phyloP scores from a whole-genome alignment of 2,329 filamentous ascomycete genomes.

The Massarina eburnea region DNA sequence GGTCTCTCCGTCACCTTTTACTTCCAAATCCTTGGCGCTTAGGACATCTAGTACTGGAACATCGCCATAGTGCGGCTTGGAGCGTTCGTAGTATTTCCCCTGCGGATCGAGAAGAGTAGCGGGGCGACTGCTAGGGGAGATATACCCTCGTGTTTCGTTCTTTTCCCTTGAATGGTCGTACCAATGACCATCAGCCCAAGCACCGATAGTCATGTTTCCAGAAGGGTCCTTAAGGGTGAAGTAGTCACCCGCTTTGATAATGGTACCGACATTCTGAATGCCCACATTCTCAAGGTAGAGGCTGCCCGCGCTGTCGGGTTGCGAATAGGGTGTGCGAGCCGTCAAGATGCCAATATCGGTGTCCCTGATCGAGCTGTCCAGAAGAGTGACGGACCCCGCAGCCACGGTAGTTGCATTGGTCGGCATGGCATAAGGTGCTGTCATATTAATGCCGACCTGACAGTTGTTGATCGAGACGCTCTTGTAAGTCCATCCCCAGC shows the following conservation, averaged over 20 bases:
- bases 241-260: constrained; percentile 24
- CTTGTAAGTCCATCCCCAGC: constrained; percentile 62
- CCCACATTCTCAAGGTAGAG: constrained; percentile 62
- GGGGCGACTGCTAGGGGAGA: constrained; percentile 47
- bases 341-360: constrained; percentile 55
- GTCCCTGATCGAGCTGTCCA: constrained; percentile 59
- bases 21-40: constrained; percentile 48
- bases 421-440: no score
- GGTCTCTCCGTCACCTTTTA: constrained; percentile 78
- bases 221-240: constrained; percentile 30
- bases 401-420: constrained; percentile 42
- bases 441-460: constrained; percentile 55
- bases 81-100: constrained; percentile 53
- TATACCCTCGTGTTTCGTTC: constrained; percentile 48
- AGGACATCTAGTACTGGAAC: constrained; percentile 66
- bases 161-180: no score
- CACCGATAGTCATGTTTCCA: constrained; percentile 20
- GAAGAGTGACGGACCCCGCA: constrained; percentile 58
- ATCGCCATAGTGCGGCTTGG: constrained; percentile 52
- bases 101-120: constrained; percentile 45
- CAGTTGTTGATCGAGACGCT: constrained; percentile 56
- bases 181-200: constrained; percentile 38
- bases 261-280: constrained; percentile 50
- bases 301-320: constrained; percentile 50
- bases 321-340: constrained; percentile 45